Evolutionary conservation across 495 filamentous ascomycete genomes (phyloP), one percentile per base, ranked within the genome.

Genomic region (Aspergillus nidulans): DNA sequence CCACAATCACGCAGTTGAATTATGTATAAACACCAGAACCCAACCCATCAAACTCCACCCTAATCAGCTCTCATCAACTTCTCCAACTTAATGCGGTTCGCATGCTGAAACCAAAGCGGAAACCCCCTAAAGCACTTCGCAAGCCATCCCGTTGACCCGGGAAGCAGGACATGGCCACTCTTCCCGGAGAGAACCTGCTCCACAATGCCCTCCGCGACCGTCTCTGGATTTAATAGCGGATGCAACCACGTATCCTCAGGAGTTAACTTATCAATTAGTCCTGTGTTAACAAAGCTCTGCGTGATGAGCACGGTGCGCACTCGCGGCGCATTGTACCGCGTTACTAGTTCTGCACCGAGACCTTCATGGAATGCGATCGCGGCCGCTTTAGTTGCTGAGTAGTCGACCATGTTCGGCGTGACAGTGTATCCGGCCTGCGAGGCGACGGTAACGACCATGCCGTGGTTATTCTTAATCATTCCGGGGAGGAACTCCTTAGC

Each of bases 361-460:
- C 87, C 87, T 67, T 90, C 85, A 63, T 90, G 87, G 67, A 90
- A 87, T 4, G 79, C 64, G 36, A 83, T 65, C 1, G 83, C 78
- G 0, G 85, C 87, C 0, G 88, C 82, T 72, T 91, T 91, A 48
- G 76, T 77, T 6, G 82, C 79, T 2, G 73, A 77, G 69, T 91
- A 91, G 64, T 86, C 84, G 19, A 84, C 79, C 79, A 89, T 83
- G 66, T 78, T 77, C 4, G 86, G 82, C 12, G 84, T 75, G 0
- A 78, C 74, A 4, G 82, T 58, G 69, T 81, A 86, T 0, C 78
- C 77, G 0, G 85, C 84, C 46, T 81, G 71, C 18, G 75, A 81
- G n/a, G 87, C 82, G 16, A 91, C 79, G 0, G 87, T 91, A 8
- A 90, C 83, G 15, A 90, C 69, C 77, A 87, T 88, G 49, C 88